Evolutionary conservation across 139 green algal genomes (phyloP).

Genomic region (Chlorella vulgaris): DNA sequence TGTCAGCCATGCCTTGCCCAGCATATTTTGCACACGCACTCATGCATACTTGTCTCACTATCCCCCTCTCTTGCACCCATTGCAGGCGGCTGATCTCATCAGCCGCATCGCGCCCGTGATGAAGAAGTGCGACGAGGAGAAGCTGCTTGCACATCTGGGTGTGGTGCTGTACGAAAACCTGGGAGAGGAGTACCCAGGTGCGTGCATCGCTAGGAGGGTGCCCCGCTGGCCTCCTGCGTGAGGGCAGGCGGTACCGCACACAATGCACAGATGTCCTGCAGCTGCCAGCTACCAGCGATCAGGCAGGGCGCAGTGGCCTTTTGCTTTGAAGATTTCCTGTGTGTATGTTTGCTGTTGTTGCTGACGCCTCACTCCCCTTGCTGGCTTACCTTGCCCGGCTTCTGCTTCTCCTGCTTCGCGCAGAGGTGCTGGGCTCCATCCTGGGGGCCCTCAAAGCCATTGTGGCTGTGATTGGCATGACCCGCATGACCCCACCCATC

Average conservation of each 20-base stretch:
- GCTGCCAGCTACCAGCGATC: too few species aligned
- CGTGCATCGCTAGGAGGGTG: not conserved
- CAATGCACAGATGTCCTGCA: too few species aligned
- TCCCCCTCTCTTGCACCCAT: not conserved
- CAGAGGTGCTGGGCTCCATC: conserved; percentile 97
- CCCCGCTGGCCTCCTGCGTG: too few species aligned
- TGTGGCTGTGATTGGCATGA: conserved; percentile 98
- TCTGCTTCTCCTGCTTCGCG: conserved; percentile 38
- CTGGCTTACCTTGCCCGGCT: too few species aligned
- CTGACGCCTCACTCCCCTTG: too few species aligned
- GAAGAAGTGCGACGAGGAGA: conserved; percentile 94
- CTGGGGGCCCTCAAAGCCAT: conserved; percentile 95
- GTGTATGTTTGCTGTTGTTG: too few species aligned
- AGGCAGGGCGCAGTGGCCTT: too few species aligned
- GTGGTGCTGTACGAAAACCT: conserved; percentile 98
- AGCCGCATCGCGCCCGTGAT: conserved; percentile 94
- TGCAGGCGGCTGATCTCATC: conserved; percentile 97
- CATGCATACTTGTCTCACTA: not conserved
- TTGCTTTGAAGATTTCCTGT: too few species aligned
- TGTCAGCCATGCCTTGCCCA: too few species aligned
- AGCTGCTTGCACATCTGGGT: conserved; percentile 96
- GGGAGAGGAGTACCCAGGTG: conserved; percentile 87
- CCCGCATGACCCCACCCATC: conserved; percentile 98
- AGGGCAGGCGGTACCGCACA: too few species aligned
- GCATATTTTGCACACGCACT: too few species aligned